Base-by-base conservation (phyloP, 73 alveolate genomes). In the Paramecium tetraurelia region DNA sequence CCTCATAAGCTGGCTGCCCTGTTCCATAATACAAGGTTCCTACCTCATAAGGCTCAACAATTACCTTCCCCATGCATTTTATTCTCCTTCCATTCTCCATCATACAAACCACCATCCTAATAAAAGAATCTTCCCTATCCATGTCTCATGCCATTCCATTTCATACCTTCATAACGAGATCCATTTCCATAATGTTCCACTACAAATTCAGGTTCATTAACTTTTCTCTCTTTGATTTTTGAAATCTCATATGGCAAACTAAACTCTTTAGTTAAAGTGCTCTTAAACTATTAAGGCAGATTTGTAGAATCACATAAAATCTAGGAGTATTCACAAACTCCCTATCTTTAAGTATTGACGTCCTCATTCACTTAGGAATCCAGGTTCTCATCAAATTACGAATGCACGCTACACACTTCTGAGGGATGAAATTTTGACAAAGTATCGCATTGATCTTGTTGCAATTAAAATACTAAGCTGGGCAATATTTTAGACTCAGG, bases 21-120 rank as follows among this genome's bases (percentile, higher is more conserved):
- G 92, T 89, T 35, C 92, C 75, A 89, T 89, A 89, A 72, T 83
- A 70, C 16, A 89, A 35, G 9, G 76, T 80, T 8, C 90, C 90
- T 80, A 53, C 5, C 0, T 1, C 7, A 53, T 53, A 1, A 11
- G 5, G 43, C 3, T 24, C 11, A 43, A 21, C 16, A 40, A 70
- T 41, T 70, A 89, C 94, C 94, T 16, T 71, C 71, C 0, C 94
- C 94, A 70, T 89, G 94, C 94, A 89, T 89, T 63, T 89, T 68
- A 29, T 89, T 89, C 31, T 68, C 94, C 44, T 50, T 89, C 94
- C 94, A 89, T 44, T 50, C 94, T 18, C 94, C 94, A 89, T 89
- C 94, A 44, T 70, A 89, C 29, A 89, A 72, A 24, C 94, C 94
- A 44, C 94, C 94, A 71, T 89, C 94, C 53, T 89, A 72, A 41